Evolutionary conservation across 2,329 filamentous ascomycete genomes (phyloP), one percentile per base, ranked within the genome.

Genomic region (Arthrinium phaeospermum): DNA sequence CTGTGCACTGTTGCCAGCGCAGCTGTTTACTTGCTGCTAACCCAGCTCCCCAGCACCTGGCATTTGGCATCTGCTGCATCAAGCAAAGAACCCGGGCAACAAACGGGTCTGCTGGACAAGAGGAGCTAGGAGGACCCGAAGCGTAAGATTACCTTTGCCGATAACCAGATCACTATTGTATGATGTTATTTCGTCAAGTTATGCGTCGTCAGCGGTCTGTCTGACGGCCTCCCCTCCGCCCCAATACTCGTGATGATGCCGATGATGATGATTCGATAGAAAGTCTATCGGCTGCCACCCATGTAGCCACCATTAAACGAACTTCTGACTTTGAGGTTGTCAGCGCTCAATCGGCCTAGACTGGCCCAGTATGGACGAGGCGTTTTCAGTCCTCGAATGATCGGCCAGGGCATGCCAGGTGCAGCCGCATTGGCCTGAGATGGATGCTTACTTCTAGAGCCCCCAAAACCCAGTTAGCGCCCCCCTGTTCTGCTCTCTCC

Each of bases 1-100:
- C 68, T 70, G 68, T 70, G 68, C 68, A 70, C 49, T 37, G 57
- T 41, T 41, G 57, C 57, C 57, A 41, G 34, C 57, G 34, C 57
- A 37, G 27, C 2, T 68, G 44, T 27, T 64, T 24, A 64, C 41
- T 41, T 41, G 7, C 7, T 41, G 37, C 37, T 41, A 41, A 41
- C 37, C 37, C 10, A 41, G 8, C 37, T 30, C 27, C 27, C 27
- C 27, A 30, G 4, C 27, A 30, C 27, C 27, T 30, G 27, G 27
- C 27, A 30, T 2, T 30, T 30, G 10, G 37, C 37, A 41, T 41
- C 37, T 41, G 37, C 57, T 46, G 67, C 67, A 47, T 46, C 67
- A 68, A 46, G 37, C n/a, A 37, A n/a, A 37, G 34, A 64, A 64
- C 57, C 57, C 37, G 57, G 57, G 57, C 57, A 14, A 41, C 34